These are phyloP conservation scores for Elongisporangium anandrum DNA, from an alignment of 352 stramenopile genomes.

Conservation along the genomic window DNA sequence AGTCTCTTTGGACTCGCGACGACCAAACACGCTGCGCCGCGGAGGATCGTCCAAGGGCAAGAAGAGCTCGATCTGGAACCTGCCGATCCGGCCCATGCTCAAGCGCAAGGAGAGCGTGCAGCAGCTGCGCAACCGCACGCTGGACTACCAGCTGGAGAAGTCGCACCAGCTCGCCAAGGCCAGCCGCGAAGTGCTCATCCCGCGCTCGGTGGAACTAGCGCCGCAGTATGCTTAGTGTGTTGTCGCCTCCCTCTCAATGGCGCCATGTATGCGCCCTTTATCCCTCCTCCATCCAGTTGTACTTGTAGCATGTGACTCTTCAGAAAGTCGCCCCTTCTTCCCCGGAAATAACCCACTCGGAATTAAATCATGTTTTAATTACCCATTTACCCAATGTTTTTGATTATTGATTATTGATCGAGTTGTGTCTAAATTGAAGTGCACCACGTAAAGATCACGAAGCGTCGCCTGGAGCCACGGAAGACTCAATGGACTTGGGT, in stretches of 20 bases:
- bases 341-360: neutral
- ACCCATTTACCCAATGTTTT: neutral
- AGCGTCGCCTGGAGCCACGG: neutral
- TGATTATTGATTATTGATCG: no score
- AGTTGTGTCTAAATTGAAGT: no score
- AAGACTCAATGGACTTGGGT: neutral
- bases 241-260: neutral
- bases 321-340: neutral
- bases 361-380: neutral
- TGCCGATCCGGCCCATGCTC: slow-evolving; percentile 43
- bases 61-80: slow-evolving; percentile 30
- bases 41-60: slow-evolving; percentile 23
- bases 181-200: slow-evolving; percentile 1
- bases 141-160: slow-evolving; percentile 24
- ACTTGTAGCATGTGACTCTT: neutral
- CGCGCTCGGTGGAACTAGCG: neutral
- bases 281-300: neutral
- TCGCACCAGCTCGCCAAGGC: slow-evolving; percentile 42
- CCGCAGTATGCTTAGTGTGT: neutral
- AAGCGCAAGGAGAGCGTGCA: slow-evolving; percentile 47
- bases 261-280: neutral
- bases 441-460: neutral
- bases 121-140: slow-evolving; percentile 39
- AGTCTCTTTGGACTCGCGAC: slow-evolving; percentile 8
- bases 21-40: slow-evolving; percentile 6